phyloP scores from a whole-genome alignment of 108 stramenopile genomes.

The Thalassiosira profunda region DNA sequence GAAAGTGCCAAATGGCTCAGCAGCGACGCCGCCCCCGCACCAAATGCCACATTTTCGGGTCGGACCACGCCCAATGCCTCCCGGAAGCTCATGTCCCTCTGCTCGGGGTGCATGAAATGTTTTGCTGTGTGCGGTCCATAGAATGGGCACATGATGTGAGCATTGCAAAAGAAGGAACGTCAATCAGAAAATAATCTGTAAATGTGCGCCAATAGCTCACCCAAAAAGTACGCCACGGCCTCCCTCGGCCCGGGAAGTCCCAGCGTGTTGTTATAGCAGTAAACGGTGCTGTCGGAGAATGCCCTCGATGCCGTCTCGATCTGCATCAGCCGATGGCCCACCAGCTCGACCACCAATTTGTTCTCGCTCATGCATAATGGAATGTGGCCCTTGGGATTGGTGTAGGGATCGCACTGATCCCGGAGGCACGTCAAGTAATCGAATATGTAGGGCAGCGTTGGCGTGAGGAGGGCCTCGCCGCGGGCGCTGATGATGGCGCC shows the following conservation, averaged over 20 bases:
- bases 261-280: slow-evolving; percentile 81
- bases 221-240: slow-evolving; percentile 87
- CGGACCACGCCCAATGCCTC: slow-evolving; percentile 60
- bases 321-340: slow-evolving; percentile 73
- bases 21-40: slow-evolving; percentile 71
- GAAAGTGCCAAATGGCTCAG: slow-evolving; percentile 71
- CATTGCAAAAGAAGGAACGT: too few relatives aligned
- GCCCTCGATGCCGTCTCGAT: slow-evolving; percentile 66
- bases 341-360: slow-evolving; percentile 72
- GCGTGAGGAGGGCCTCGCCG: slow-evolving; percentile 50
- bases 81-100: slow-evolving; percentile 50
- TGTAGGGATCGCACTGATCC: slow-evolving; percentile 69
- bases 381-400: slow-evolving; percentile 71
- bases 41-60: slow-evolving; percentile 75
- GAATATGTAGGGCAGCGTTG: slow-evolving; percentile 57
- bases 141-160: too few relatives aligned
- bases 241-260: slow-evolving; percentile 77
- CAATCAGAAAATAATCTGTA: too few relatives aligned
- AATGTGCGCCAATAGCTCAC: slow-evolving; percentile 63
- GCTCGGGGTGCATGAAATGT: slow-evolving; percentile 29
- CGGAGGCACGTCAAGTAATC: slow-evolving; percentile 60
- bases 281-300: slow-evolving; percentile 77
- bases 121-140: too few relatives aligned
- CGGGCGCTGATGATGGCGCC: slow-evolving; percentile 29
- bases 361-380: slow-evolving; percentile 87